phyloP scores from a whole-genome alignment of 306 rosid genomes.

The Hylodesmum podocarpum region DNA sequence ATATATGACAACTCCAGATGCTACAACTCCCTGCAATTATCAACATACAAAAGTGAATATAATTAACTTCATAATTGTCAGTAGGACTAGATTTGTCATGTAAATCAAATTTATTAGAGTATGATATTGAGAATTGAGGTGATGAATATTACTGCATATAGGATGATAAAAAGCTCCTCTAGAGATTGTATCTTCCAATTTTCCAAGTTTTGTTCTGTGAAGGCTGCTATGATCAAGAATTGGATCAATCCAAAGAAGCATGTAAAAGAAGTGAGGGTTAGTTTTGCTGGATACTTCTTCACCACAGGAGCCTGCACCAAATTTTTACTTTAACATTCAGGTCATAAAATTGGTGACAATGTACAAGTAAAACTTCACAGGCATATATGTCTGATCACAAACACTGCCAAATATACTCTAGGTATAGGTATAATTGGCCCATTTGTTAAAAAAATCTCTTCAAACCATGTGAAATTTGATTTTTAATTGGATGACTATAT shows the following conservation, averaged over 20 bases:
- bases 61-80: neutral
- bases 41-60: constrained; percentile 10
- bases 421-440: too few species aligned
- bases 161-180: constrained; percentile 58
- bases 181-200: constrained; percentile 60
- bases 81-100: neutral
- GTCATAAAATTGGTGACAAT: neutral
- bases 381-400: neutral
- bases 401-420: neutral
- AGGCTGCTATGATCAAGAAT: constrained; percentile 66
- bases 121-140: constrained; percentile 2
- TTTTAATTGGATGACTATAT: too few species aligned
- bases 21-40: constrained; percentile 50
- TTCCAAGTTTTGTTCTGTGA: constrained; percentile 54
- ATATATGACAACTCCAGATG: constrained; percentile 53
- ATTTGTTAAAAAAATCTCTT: too few species aligned
- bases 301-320: constrained; percentile 61
- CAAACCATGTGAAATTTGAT: too few species aligned
- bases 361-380: neutral
- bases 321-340: neutral
- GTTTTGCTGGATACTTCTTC: constrained; percentile 66
- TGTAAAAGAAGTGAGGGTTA: constrained; percentile 58
- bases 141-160: constrained; percentile 58
- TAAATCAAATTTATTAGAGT: neutral
- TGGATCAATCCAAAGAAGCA: constrained; percentile 78